Evolutionary conservation across 805 yeast species (phyloP).

Genomic region (Yamadazyma olivae): DNA sequence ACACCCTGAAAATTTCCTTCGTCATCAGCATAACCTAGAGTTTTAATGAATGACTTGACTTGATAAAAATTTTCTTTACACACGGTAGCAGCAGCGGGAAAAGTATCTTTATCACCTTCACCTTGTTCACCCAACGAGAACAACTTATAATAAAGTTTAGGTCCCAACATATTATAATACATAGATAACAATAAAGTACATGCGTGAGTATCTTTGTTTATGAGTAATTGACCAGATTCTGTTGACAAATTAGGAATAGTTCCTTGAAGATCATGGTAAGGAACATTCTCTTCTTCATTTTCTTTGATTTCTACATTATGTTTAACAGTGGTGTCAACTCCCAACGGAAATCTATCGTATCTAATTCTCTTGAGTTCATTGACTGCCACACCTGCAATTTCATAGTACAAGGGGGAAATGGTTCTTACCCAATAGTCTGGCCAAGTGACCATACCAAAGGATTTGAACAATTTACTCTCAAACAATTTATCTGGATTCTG

Average conservation of each 20-base stretch:
- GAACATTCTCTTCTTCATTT: slow-evolving; percentile 21
- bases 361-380: slow-evolving; percentile 27
- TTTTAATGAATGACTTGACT: slow-evolving; percentile 37
- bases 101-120: slow-evolving; percentile 38
- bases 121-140: slow-evolving; percentile 52
- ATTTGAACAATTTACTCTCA: slow-evolving; percentile 24
- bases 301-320: slow-evolving; percentile 7
- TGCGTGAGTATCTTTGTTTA: slow-evolving; percentile 57
- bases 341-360: slow-evolving; percentile 23
- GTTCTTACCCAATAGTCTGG: slow-evolving; percentile 43
- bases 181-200: slow-evolving; percentile 55
- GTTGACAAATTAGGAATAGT: slow-evolving; percentile 68
- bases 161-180: slow-evolving; percentile 67
- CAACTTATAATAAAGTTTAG: slow-evolving; percentile 54
- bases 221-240: slow-evolving; percentile 65
- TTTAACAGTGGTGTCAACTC: slow-evolving; percentile 10
- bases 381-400: slow-evolving; percentile 29
- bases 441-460: slow-evolving; percentile 38
- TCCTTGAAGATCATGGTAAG: slow-evolving; percentile 64
- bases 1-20: slow-evolving; percentile 29
- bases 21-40: slow-evolving; percentile 28
- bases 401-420: slow-evolving; percentile 33
- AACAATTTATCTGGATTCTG: slow-evolving; percentile 29
- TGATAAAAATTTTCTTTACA: slow-evolving; percentile 35
- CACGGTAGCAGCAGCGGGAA: slow-evolving; percentile 32